phyloP scores from a whole-genome alignment of 2,329 filamentous ascomycete species.

The Aspergillus pseudoviridinutans region DNA sequence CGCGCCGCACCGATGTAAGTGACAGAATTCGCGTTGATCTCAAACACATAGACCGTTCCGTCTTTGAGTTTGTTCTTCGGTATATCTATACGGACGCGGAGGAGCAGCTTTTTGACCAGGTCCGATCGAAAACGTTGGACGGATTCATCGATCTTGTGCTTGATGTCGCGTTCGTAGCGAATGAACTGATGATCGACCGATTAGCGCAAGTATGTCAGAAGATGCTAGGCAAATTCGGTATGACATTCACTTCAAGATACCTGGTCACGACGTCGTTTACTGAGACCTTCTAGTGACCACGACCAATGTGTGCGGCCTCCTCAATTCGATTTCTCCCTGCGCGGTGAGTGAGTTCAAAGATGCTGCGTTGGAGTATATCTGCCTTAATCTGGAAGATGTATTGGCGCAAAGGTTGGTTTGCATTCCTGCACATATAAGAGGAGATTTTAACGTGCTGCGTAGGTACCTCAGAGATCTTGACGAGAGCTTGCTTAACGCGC shows the following conservation, averaged over 20 bases:
- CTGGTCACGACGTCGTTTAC: conserved; percentile 5
- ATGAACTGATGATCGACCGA: conserved; percentile 92
- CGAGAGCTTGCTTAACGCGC: conserved; percentile 71
- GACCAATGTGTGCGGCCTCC: conserved; percentile 77
- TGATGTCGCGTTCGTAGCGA: conserved; percentile 83
- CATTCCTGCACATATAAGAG: background rate
- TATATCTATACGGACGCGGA: conserved; percentile 83
- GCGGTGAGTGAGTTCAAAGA: conserved; percentile 83
- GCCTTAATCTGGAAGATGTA: conserved; percentile 84
- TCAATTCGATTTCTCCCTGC: conserved; percentile 83
- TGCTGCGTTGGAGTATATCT: conserved; percentile 83
- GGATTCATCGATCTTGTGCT: conserved; percentile 85
- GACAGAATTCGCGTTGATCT: conserved; percentile 69
- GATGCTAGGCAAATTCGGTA: conserved; percentile 72
- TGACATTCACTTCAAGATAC: conserved; percentile 18
- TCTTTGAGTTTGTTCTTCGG: conserved; percentile 74
- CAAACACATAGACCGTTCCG: conserved; percentile 68
- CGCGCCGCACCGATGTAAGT: conserved; percentile 51
- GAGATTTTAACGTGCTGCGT: conserved; percentile 12
- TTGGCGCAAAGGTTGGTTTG: conserved; percentile 70
- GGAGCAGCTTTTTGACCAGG: conserved; percentile 73
- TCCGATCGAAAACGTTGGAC: conserved; percentile 68
- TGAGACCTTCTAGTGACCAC: conserved; percentile 57
- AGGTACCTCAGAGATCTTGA: conserved; percentile 79
- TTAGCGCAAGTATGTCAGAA: conserved; percentile 86